Evolutionary conservation across 2,329 filamentous ascomycete genomes (phyloP).

Genomic region (Trichophyton schoenleinii): DNA sequence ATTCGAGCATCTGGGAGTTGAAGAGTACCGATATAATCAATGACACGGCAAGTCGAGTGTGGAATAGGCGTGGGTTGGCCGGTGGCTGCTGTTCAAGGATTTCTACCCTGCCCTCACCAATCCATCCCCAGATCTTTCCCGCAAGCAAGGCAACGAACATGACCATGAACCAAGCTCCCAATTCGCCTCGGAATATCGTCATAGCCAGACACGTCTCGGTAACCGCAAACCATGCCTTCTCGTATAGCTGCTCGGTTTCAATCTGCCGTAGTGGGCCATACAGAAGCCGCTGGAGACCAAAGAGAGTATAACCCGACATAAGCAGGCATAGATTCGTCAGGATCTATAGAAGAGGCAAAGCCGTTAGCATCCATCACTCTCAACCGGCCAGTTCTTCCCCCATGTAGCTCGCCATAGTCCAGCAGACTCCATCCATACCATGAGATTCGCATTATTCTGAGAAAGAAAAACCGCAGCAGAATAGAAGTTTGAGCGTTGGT

Average conservation of each 20-base stretch:
- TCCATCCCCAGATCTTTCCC: constrained; percentile 97
- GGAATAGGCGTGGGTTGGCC: constrained; percentile 75
- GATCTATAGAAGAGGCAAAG: constrained; percentile 43
- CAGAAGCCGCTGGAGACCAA: constrained; percentile 75
- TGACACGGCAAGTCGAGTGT: constrained; percentile 66
- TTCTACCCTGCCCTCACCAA: constrained; percentile 87
- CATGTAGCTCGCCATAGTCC: neutral
- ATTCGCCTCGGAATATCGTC: constrained; percentile 93
- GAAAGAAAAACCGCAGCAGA: constrained; percentile 93
- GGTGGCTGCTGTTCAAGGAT: constrained; percentile 91
- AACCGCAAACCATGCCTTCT: constrained; percentile 95
- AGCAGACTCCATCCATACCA: constrained; percentile 46
- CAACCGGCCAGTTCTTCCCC: neutral
- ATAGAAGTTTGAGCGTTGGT: constrained; percentile 95
- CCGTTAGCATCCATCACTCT: constrained; percentile 4
- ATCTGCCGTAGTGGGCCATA: constrained; percentile 83
- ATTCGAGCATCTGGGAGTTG: constrained; percentile 66
- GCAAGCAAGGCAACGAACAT: constrained; percentile 92
- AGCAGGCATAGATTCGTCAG: constrained; percentile 84
- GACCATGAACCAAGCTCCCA: constrained; percentile 85
- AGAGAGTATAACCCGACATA: constrained; percentile 65
- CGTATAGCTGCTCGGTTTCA: constrained; percentile 93
- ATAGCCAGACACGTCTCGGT: constrained; percentile 95
- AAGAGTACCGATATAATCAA: constrained; percentile 67
- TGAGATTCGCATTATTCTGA: constrained; percentile 88